Evolutionary conservation across 2,329 filamentous ascomycete species (phyloP).

Genomic region (Aspergillus sp.): DNA sequence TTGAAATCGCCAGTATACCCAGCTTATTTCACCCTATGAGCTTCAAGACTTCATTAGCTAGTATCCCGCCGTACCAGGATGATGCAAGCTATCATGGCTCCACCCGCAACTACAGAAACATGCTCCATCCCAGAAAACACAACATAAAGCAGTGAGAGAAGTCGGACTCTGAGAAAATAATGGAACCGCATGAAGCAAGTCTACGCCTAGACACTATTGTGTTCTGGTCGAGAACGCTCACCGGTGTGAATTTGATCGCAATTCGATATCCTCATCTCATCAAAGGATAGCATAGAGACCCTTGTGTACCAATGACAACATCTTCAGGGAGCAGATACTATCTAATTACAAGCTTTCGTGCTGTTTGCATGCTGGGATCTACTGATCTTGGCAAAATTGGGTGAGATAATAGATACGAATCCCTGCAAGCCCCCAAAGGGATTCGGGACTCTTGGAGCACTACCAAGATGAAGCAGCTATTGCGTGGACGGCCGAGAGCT

Average conservation of each 20-base stretch:
- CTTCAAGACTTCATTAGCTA: not conserved
- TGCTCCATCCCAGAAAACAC: constrained; percentile 41
- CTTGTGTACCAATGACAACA: constrained; percentile 46
- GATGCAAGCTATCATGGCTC: constrained; percentile 21
- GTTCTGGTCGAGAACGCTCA: too few relatives aligned
- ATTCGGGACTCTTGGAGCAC: constrained; percentile 44
- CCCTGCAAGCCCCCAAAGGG: constrained; percentile 33
- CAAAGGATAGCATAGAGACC: constrained; percentile 45
- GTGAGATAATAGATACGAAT: constrained; percentile 50
- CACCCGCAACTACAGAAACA: constrained; percentile 34
- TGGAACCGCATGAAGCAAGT: constrained; percentile 43
- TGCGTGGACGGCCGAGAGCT: constrained; percentile 56
- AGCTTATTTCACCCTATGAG: too few relatives aligned
- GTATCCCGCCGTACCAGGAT: constrained; percentile 22
- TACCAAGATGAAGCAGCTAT: constrained; percentile 63
- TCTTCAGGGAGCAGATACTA: constrained; percentile 34
- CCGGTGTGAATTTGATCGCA: accelerated
- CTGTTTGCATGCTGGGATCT: constrained; percentile 10
- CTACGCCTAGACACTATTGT: constrained; percentile 27
- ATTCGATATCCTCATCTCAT: constrained; percentile 28
- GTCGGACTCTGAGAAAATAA: constrained; percentile 48
- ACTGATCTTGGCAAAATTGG: constrained; percentile 41
- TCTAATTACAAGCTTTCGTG: constrained; percentile 28
- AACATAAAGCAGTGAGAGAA: constrained; percentile 37
- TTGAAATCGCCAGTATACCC: too few relatives aligned